phyloP scores from a whole-genome alignment of 208 protist genomes.

The Trypanosomatidae sp. region DNA sequence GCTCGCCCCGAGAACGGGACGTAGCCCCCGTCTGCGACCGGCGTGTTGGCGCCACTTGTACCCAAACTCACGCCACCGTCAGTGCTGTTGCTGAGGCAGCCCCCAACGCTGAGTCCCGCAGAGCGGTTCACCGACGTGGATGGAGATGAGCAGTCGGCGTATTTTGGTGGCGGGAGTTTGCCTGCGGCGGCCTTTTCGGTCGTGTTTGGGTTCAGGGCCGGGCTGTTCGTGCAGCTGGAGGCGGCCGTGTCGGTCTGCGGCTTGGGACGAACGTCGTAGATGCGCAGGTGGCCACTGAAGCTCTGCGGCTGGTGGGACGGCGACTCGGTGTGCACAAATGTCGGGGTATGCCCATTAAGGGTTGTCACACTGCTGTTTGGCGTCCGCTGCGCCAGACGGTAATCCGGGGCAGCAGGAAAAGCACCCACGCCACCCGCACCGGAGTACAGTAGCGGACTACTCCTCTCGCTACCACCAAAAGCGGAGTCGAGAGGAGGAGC shows the following conservation, averaged over 20 bases:
- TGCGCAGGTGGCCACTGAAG: conserved; percentile 32
- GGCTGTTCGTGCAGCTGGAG: conserved; percentile 25
- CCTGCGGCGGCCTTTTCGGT: conserved; percentile 6
- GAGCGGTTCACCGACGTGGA: neutral
- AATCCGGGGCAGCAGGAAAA: conserved; percentile 33
- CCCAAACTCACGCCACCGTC: conserved; percentile 19
- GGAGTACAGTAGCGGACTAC: conserved; percentile 25
- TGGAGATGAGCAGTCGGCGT: conserved; percentile 10
- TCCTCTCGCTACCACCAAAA: neutral
- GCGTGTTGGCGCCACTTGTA: conserved; percentile 33
- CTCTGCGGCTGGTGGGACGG: conserved; percentile 16
- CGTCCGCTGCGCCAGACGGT: conserved; percentile 18
- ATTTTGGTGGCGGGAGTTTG: conserved; percentile 15
- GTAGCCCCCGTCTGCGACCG: conserved; percentile 20
- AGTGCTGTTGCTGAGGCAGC: too few relatives aligned
- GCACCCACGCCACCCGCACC: conserved; percentile 11
- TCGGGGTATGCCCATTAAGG: conserved; percentile 8
- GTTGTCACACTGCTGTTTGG: conserved; percentile 19
- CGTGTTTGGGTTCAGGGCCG: conserved; percentile 7
- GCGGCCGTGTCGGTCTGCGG: conserved; percentile 16
- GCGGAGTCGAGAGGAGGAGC: conserved; percentile 13
- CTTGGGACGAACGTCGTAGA: conserved; percentile 47
- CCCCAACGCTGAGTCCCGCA: conserved; percentile 4
- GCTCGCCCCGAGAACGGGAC: neutral
- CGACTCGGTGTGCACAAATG: conserved; percentile 19